Conservation (phyloP, 202 grass and related monocot species). For the Zoysia matrella region DNA sequence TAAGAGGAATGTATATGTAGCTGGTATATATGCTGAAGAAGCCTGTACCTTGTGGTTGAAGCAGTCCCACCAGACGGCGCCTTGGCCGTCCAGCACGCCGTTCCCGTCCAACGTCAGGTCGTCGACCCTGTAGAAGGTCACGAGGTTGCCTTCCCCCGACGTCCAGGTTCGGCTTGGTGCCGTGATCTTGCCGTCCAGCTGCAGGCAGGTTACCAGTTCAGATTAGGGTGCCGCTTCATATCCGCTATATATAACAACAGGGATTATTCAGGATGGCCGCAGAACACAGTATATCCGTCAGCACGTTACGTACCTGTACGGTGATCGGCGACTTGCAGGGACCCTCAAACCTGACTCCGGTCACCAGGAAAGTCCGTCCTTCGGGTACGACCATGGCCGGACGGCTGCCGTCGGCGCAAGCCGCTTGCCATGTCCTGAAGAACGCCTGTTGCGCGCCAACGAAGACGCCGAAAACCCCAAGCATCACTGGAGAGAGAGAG, state of each 20-base stretch:
- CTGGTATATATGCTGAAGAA: no score
- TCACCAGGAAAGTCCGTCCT: constrained; percentile 49
- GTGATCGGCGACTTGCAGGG: constrained; percentile 46
- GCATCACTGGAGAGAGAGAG: neutral
- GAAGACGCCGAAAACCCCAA: neutral
- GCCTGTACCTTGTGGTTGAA: constrained; percentile 36
- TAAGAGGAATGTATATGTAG: no score
- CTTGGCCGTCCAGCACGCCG: constrained; percentile 64
- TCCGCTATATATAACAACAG: no score
- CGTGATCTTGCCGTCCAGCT: constrained; percentile 65
- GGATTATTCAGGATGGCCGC: neutral
- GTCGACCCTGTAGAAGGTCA: constrained; percentile 47
- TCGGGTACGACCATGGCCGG: constrained; percentile 46
- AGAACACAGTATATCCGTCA: neutral
- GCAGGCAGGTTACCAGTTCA: neutral
- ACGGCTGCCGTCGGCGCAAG: constrained; percentile 19
- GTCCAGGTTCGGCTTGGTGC: constrained; percentile 65
- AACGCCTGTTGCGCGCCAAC: constrained; percentile 43
- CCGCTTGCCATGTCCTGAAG: constrained; percentile 51
- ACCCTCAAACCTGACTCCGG: constrained; percentile 38
- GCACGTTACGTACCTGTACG: constrained; percentile 48
- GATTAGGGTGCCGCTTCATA: no score
- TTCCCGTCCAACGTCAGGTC: constrained; percentile 46
- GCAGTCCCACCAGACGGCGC: constrained; percentile 74
- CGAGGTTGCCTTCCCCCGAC: constrained; percentile 23